phyloP scores from a whole-genome alignment of 306 rosid genomes.

The Ormosia semicastrata region DNA sequence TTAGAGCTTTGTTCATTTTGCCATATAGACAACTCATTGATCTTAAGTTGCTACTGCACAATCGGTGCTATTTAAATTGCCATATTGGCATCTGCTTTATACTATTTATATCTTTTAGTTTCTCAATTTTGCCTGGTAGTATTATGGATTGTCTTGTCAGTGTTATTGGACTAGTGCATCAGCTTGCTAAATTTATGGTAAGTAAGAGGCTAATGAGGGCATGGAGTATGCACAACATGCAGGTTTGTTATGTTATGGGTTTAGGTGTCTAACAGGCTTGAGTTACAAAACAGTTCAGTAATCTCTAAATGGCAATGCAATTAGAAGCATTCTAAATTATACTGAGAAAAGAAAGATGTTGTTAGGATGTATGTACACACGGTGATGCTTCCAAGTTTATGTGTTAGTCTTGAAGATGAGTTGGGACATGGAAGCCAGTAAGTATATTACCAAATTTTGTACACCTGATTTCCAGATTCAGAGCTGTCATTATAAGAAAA shows the following conservation, averaged over 20 bases:
- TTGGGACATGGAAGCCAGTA: not conserved
- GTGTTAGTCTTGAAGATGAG: conserved; percentile 16
- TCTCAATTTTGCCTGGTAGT: not conserved
- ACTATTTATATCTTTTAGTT: not conserved
- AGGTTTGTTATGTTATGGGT: conserved; percentile 21
- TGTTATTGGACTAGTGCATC: not conserved
- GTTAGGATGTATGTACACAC: not conserved
- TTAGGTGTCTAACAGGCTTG: not conserved
- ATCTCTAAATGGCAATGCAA: not conserved
- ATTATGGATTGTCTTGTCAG: not conserved
- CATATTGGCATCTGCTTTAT: not conserved
- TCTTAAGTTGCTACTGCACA: conserved; percentile 13
- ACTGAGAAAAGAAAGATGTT: not conserved
- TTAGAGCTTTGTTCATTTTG: not conserved
- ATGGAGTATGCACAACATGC: not conserved
- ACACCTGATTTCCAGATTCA: not conserved
- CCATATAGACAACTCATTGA: not conserved
- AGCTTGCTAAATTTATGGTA: not conserved
- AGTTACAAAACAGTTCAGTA: not conserved
- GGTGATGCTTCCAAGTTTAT: not conserved
- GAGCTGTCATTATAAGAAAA: not conserved
- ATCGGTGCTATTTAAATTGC: not conserved
- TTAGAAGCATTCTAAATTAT: not conserved
- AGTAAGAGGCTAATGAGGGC: not conserved
- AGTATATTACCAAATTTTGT: not conserved